Evolutionary conservation across 2,329 filamentous ascomycete species (phyloP).

Genomic region (Sodiomyces alkalinus): DNA sequence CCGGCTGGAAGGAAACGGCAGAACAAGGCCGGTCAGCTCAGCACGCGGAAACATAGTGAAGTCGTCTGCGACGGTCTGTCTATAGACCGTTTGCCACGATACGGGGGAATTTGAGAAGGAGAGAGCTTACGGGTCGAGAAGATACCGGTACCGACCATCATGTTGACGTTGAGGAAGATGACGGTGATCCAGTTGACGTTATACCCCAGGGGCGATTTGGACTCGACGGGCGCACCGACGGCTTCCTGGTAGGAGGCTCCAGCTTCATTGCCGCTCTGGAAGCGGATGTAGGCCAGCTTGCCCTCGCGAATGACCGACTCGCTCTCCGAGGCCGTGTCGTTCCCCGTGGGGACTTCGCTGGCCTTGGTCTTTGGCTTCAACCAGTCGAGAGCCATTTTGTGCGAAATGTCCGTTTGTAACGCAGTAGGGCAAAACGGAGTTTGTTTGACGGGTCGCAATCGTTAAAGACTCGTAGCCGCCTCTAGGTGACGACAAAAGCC

Average conservation of each 20-base stretch:
- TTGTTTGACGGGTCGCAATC: too few species aligned
- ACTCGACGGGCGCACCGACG: slow-evolving; percentile 45
- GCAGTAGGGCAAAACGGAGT: too few species aligned
- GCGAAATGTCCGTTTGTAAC: too few species aligned
- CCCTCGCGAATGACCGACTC: slow-evolving; percentile 19
- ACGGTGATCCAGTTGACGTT: slow-evolving; percentile 39
- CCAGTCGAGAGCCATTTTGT: neutral
- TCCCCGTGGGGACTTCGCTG: neutral
- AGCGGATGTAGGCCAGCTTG: slow-evolving; percentile 24
- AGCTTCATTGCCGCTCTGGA: slow-evolving; percentile 31
- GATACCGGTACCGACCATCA: slow-evolving; percentile 50
- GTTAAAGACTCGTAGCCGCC: too few species aligned
- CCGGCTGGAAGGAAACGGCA: too few species aligned
- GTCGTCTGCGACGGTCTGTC: too few species aligned
- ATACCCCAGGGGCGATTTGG: slow-evolving; percentile 42
- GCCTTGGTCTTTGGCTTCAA: neutral
- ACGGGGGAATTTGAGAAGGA: slow-evolving; percentile 14
- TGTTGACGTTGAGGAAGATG: slow-evolving; percentile 44
- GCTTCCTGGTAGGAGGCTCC: slow-evolving; percentile 42
- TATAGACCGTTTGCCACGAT: neutral
- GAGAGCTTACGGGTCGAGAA: slow-evolving; percentile 43
- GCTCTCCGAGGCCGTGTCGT: slow-evolving; percentile 9
- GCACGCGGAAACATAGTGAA: too few species aligned
- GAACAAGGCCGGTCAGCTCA: too few species aligned
- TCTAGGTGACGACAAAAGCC: too few species aligned